Evolutionary conservation across 306 rosid genomes (phyloP), one percentile per base, ranked within the genome.

Genomic region (Medicago lupulina): DNA sequence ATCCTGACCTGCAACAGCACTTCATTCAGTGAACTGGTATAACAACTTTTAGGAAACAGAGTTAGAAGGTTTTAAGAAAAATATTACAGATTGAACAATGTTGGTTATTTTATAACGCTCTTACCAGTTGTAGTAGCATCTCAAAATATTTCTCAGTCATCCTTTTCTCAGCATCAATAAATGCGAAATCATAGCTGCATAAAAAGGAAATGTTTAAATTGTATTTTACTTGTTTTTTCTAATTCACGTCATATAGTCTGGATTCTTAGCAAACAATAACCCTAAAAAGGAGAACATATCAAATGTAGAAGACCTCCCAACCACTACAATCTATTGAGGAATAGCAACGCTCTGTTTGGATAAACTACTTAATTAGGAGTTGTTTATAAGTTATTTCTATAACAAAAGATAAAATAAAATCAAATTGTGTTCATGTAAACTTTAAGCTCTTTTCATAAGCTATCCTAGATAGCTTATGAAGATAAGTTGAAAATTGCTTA

Each of bases 161-260:
- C 83, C 83, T 88, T 88, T 94, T 94, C 78, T 94, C 98, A 4
- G 98, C 98, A 80, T 94, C 98, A 71, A 94, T 84, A 73, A 94
- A 94, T 23, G 97, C 98, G 78, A 89, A 94, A 81, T 91, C 98
- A 79, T 91, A 94, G 82, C 98, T 94, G 88, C 86, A 61, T 9
- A 58, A n/a, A 74, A 64, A 47, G 44, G 77, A 51, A 77, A 76
- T 10, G 71, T 38, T 72, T 61, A 74, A 49, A 76, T 66, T 83
- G 77, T 79, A 71, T 2, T 76, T 55, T 13, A 51, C 39, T 49
- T 21, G 70, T 46, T 67, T 7, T 47, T 50, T 74, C 47, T 47
- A 73, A 25, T 76, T 69, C 70, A 72, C 70, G 69, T 60, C 70
- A 76, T 47, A 21, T 15, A 70, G 62, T 17, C 34, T 7, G 31